Evolutionary conservation across 2,329 filamentous ascomycete genomes (phyloP).

Genomic region (Mariannaea sp.): DNA sequence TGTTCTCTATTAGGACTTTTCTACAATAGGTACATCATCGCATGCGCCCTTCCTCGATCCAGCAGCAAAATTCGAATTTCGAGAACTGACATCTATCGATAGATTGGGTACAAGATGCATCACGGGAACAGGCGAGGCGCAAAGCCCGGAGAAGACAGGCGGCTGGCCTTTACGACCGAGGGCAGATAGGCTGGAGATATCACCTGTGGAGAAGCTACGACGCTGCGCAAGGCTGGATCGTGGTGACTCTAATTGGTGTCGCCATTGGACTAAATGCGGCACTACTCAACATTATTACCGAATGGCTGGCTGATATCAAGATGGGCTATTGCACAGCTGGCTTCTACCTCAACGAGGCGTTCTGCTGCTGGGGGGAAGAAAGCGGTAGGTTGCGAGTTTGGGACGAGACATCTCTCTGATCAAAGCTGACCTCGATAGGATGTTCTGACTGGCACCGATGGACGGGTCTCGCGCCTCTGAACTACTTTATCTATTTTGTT

Average conservation of each 20-base stretch:
- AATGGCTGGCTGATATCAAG: slow-evolving; percentile 97
- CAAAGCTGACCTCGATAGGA: slow-evolving; percentile 50
- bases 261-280: slow-evolving; percentile 93
- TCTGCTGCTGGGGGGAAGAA: slow-evolving; percentile 97
- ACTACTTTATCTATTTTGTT: slow-evolving; percentile 86
- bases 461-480: slow-evolving; percentile 77
- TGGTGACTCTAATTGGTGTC: slow-evolving; percentile 90
- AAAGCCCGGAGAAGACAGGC: slow-evolving; percentile 75
- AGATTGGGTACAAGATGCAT: slow-evolving; percentile 98
- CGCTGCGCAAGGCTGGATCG: slow-evolving; percentile 96
- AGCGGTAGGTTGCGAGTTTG: slow-evolving; percentile 58
- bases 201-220: slow-evolving; percentile 87
- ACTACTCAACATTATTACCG: slow-evolving; percentile 91
- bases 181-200: slow-evolving; percentile 76
- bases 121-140: slow-evolving; percentile 83
- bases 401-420: not conserved
- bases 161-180: slow-evolving; percentile 72
- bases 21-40: slow-evolving; percentile 83
- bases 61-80: not conserved
- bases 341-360: slow-evolving; percentile 96
- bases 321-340: slow-evolving; percentile 92
- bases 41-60: slow-evolving; percentile 20
- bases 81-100: slow-evolving; percentile 38
- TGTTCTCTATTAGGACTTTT: slow-evolving; percentile 72
- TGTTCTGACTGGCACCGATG: slow-evolving; percentile 89